Evolutionary conservation across 2,329 filamentous ascomycete genomes (phyloP), one percentile per base, ranked within the genome.

Genomic region (Fusarium marasasianum): DNA sequence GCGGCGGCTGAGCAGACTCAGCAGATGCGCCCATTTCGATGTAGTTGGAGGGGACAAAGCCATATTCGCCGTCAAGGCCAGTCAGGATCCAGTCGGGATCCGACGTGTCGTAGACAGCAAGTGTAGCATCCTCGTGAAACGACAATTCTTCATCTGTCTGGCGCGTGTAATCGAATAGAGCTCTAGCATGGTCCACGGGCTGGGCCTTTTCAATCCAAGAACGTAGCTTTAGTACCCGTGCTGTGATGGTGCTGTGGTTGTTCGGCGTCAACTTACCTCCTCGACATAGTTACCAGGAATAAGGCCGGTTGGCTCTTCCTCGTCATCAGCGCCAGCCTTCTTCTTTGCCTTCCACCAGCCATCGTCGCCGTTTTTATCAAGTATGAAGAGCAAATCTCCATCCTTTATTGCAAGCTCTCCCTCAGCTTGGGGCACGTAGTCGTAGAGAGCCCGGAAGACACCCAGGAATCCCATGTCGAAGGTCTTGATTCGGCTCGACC

Each of bases 131-230:
- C 85, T 99, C 96, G 55, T 94, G 90, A 81, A 99, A 98, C 31
- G 96, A 98, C 15, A 99, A 87, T 84, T 99, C 96, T 83, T 99
- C 96, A 80, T 99, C 96, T 31, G 96, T 99, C 85, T 99, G 96
- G 78, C 96, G 91, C 57, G 94, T 94, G 82, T 99, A 99, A 82
- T 99, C 96, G 86, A 96, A 99, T n/a, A 98, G 89, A n/a, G 96
- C 94, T 82, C 93, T 95, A 56, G 96, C 96, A 76, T 92, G 88
- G 71, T 90, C 86, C 71, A 90, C 83, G 31, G 93, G 89, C 78
- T 88, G 85, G 66, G 92, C 92, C 91, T 78, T 56, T 38, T 29
- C 29, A 29, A 35, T n/a, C 40, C 31, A 72, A 54, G 12, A 31
- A 31, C 38, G 33, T 47, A 20, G 29, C 18, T 29, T 69, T 54